These are phyloP conservation scores for Talaromyces sp. DNA, from an alignment of 2,329 filamentous ascomycete species.

Conservation along the genomic window DNA sequence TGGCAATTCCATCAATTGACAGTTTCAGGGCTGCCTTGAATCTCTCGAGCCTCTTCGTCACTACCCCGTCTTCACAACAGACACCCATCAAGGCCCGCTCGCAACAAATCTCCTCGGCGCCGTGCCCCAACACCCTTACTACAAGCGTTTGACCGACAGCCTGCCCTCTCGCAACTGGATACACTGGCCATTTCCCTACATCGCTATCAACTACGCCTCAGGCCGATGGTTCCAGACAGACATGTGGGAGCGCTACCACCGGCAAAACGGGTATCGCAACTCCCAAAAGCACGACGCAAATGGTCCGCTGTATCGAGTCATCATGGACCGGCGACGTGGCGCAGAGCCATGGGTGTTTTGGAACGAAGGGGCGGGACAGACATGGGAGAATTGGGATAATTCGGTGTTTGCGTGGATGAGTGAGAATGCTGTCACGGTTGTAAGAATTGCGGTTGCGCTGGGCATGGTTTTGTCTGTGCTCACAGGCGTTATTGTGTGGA, in stretches of 20 bases:
- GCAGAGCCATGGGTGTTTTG: conserved; percentile 12
- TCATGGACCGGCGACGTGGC: conserved; percentile 10
- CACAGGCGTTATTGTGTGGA: conserved; percentile 2
- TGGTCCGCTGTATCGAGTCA: conserved; percentile 6
- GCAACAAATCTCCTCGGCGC: conserved; percentile 10
- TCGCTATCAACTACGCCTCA: conserved; percentile 7
- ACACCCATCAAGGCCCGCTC: conserved; percentile 7
- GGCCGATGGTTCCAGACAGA: conserved; percentile 11
- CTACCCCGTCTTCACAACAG: conserved; percentile 10
- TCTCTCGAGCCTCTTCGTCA: conserved; percentile 11
- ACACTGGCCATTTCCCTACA: conserved; percentile 6
- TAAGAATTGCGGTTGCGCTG: not conserved
- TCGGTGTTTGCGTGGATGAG: conserved; percentile 6
- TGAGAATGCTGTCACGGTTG: conserved; percentile 1
- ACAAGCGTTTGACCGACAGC: conserved; percentile 7
- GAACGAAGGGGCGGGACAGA: conserved; percentile 2
- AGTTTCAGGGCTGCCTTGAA: conserved; percentile 10
- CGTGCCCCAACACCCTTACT: conserved; percentile 11
- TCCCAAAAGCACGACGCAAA: not conserved
- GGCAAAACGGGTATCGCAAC: not conserved
- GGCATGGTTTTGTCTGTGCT: not conserved
- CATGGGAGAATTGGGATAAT: conserved; percentile 11
- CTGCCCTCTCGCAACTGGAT: conserved; percentile 6
- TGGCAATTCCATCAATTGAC: not conserved
- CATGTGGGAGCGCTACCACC: conserved; percentile 12